phyloP scores from a whole-genome alignment of 2,329 filamentous ascomycete genomes.

The Phialophora expanda region DNA sequence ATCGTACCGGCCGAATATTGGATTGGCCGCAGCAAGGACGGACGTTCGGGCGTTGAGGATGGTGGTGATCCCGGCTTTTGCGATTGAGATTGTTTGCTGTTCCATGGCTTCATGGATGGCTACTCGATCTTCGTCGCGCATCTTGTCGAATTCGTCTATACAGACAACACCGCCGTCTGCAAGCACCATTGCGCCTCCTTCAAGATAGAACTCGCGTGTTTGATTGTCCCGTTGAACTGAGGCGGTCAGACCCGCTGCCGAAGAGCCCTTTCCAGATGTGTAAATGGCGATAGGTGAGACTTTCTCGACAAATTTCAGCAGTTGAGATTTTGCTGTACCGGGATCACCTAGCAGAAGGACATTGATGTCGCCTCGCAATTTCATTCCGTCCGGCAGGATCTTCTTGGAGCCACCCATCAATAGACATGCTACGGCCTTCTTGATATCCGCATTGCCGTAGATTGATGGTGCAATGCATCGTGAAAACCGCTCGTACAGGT shows the following conservation, averaged over 20 bases:
- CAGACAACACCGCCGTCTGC: slow-evolving; percentile 96
- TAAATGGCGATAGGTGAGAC: slow-evolving; percentile 97
- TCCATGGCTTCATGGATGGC: slow-evolving; percentile 99
- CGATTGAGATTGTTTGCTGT: slow-evolving; percentile 98
- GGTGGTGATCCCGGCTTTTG: slow-evolving; percentile 94
- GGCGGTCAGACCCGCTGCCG: slow-evolving; percentile 93
- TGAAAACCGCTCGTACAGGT: slow-evolving; percentile 89
- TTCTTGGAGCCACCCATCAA: slow-evolving; percentile 96
- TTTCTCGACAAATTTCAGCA: slow-evolving; percentile 97
- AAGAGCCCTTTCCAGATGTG: slow-evolving; percentile 97
- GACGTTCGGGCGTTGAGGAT: slow-evolving; percentile 96
- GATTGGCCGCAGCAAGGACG: slow-evolving; percentile 93
- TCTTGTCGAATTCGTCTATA: slow-evolving; percentile 99
- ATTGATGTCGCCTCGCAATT: slow-evolving; percentile 95
- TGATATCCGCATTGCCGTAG: slow-evolving; percentile 94
- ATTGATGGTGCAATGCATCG: slow-evolving; percentile 96
- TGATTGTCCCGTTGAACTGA: slow-evolving; percentile 92
- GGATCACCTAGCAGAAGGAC: slow-evolving; percentile 95
- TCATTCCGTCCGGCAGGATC: slow-evolving; percentile 97
- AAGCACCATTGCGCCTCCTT: slow-evolving; percentile 97
- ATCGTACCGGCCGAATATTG: slow-evolving; percentile 96
- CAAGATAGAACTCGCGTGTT: slow-evolving; percentile 94
- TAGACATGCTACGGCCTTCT: slow-evolving; percentile 93
- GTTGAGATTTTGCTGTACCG: slow-evolving; percentile 95
- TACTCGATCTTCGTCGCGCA: slow-evolving; percentile 96